phyloP scores from a whole-genome alignment of 352 stramenopile genomes.

The Phytophthora macrochlamydospora region DNA sequence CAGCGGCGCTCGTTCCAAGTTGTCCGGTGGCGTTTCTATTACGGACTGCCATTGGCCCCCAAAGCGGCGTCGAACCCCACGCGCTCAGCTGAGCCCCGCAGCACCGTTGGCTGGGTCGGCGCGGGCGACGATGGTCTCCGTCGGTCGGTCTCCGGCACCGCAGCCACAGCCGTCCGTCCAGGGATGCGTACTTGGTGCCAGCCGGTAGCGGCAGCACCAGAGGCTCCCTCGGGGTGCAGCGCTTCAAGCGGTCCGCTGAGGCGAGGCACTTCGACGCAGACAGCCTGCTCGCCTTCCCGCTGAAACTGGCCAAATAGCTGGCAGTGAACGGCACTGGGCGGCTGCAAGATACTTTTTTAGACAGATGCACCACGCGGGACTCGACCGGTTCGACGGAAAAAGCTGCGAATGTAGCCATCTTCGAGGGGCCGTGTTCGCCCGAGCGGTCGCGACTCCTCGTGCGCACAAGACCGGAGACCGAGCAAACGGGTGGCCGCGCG shows the following conservation, averaged over 20 bases:
- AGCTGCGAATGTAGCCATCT: slow-evolving; percentile 22
- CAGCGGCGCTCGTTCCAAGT: neutral
- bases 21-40: slow-evolving; percentile 20
- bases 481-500: neutral
- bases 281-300: too few species aligned
- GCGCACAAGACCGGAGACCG: neutral
- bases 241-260: too few species aligned
- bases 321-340: slow-evolving; percentile 14
- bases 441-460: neutral
- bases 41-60: neutral
- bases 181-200: too few species aligned
- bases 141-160: too few species aligned
- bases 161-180: too few species aligned
- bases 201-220: too few species aligned
- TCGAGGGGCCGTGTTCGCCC: neutral
- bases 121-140: too few species aligned
- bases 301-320: too few species aligned
- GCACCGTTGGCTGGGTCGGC: too few species aligned
- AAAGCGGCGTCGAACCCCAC: slow-evolving; percentile 1
- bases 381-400: slow-evolving; percentile 37
- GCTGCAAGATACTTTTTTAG: slow-evolving; percentile 38
- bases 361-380: slow-evolving; percentile 6
- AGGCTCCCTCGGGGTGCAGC: too few species aligned
- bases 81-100: neutral
- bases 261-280: too few species aligned